These are phyloP conservation scores for Trichosporon sp. DNA, from an alignment of 1,284 basidiomycete species.

Conservation along the genomic window DNA sequence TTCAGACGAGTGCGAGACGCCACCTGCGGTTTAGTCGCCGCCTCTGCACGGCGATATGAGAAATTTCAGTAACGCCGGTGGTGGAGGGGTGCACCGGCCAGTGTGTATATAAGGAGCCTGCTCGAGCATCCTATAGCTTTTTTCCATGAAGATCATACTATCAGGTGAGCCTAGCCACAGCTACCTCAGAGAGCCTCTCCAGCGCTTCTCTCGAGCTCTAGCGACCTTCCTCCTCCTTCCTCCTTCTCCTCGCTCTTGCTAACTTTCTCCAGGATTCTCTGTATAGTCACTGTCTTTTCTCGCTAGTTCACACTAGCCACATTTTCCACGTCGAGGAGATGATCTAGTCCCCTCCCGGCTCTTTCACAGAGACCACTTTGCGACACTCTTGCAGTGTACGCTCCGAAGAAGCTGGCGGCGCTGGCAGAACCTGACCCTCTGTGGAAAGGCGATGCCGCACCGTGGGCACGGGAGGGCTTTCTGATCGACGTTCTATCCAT, in stretches of 20 bases:
- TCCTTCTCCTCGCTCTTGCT: conserved; percentile 17
- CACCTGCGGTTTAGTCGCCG: not conserved
- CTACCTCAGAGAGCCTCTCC: not conserved
- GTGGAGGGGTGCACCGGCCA: not conserved
- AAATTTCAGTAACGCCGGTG: conserved; percentile 19
- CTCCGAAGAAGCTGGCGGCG: conserved; percentile 55
- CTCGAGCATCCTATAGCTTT: conserved; percentile 15
- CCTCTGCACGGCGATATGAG: conserved; percentile 9
- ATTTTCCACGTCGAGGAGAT: conserved; percentile 57
- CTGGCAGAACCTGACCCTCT: conserved; percentile 35
- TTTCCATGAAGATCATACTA: conserved; percentile 21
- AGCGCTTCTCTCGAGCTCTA: conserved; percentile 1
- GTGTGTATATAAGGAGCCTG: conserved; percentile 9
- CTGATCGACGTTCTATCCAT: conserved; percentile 50
- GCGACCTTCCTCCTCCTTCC: conserved; percentile 7
- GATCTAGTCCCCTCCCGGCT: conserved; percentile 54
- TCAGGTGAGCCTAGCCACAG: conserved; percentile 18
- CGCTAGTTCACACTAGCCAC: conserved; percentile 57
- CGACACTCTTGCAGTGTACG: conserved; percentile 31
- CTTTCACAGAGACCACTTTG: conserved; percentile 54
- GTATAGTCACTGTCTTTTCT: conserved; percentile 54
- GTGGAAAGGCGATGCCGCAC: conserved; percentile 35
- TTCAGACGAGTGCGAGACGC: not conserved
- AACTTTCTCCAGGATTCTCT: conserved; percentile 50
- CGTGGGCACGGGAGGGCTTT: conserved; percentile 55